These are phyloP conservation scores for Apocynum venetum DNA, from an alignment of 257 asterid genomes.

Conservation along the genomic window DNA sequence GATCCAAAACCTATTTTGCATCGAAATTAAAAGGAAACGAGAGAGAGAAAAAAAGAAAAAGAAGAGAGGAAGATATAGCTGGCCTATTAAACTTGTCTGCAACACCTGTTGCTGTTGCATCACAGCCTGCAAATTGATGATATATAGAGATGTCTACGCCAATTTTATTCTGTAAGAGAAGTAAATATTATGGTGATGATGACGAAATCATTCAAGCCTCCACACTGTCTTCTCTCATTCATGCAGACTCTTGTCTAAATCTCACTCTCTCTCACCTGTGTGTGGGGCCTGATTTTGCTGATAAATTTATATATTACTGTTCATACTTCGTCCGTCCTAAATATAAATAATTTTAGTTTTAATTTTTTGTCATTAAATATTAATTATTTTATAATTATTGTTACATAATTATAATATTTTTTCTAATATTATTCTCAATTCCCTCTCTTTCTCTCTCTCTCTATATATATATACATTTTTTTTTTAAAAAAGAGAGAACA, in stretches of 20 bases:
- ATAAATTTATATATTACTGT: too few species aligned
- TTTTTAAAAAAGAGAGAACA: too few species aligned
- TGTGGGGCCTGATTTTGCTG: too few species aligned
- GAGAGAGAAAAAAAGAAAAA: background rate
- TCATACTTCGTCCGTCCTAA: too few species aligned
- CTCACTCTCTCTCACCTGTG: background rate
- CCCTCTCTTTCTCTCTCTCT: too few species aligned
- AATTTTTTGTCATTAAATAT: too few species aligned
- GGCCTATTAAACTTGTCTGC: conserved; percentile 23
- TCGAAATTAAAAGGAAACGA: background rate
- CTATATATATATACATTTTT: too few species aligned
- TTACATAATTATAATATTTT: too few species aligned
- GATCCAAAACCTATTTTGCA: background rate
- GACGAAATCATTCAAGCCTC: conserved; percentile 22
- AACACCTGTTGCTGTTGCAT: conserved; percentile 18
- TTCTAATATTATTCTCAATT: too few species aligned
- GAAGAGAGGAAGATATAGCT: background rate
- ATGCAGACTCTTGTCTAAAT: background rate
- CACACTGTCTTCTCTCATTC: conserved; percentile 15
- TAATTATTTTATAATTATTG: too few species aligned
- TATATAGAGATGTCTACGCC: background rate
- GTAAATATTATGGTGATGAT: conserved; percentile 20
- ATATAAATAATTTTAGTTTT: too few species aligned
- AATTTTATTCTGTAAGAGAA: background rate
- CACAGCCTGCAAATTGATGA: conserved; percentile 14